Conservation (phyloP, 2,329 filamentous ascomycete genomes). For the Parafenestella ontariensis region DNA sequence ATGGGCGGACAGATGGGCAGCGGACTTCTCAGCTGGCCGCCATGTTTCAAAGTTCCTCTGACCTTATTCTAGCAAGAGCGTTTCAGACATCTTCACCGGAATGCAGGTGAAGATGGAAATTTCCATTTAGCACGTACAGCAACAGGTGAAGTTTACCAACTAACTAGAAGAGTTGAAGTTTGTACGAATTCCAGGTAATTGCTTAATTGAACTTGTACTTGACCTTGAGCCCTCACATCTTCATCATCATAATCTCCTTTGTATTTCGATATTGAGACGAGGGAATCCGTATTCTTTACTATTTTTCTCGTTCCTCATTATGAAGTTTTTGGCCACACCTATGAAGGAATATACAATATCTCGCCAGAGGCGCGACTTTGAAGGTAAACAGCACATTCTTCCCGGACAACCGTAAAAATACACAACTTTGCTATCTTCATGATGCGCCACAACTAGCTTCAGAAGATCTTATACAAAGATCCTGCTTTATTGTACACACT, state of each 20-base stretch:
- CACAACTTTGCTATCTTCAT: too few relatives aligned
- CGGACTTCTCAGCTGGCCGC: background rate
- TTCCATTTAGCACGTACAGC: background rate
- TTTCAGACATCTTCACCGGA: background rate
- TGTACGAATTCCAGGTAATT: too few relatives aligned
- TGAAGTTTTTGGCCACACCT: background rate
- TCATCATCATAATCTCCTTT: too few relatives aligned
- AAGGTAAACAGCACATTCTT: background rate
- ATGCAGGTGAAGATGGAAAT: background rate
- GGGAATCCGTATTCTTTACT: too few relatives aligned
- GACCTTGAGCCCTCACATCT: too few relatives aligned
- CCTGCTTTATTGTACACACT: too few relatives aligned
- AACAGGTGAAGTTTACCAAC: background rate
- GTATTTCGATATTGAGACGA: background rate
- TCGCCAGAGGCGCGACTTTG: slow-evolving; percentile 8
- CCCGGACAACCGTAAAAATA: too few relatives aligned
- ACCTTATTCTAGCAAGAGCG: background rate
- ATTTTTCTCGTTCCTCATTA: too few relatives aligned
- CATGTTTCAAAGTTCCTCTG: background rate
- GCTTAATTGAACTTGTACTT: too few relatives aligned
- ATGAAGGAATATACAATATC: slow-evolving; percentile 5
- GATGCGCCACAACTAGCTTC: too few relatives aligned
- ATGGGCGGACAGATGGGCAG: background rate
- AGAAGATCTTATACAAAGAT: too few relatives aligned
- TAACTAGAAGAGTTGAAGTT: too few relatives aligned